Evolutionary conservation across 768 basidiomycete species (phyloP).

Genomic region (Stropharia rugosoannulata): DNA sequence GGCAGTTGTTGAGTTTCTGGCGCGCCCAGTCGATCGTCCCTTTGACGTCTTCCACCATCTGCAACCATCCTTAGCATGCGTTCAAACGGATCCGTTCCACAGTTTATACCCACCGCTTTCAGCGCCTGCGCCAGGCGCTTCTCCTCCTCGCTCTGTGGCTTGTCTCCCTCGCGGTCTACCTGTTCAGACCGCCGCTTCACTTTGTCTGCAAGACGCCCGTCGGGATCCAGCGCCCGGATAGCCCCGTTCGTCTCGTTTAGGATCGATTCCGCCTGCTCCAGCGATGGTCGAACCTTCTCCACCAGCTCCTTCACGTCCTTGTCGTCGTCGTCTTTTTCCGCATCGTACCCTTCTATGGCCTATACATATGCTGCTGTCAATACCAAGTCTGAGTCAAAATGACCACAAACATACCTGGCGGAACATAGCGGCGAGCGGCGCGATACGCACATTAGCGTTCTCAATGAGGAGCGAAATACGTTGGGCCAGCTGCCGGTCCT

Average conservation of each 20-base stretch:
- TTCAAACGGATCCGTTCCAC: neutral
- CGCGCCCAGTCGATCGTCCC: constrained; percentile 38
- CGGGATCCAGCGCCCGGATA: constrained; percentile 36
- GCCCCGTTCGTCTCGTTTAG: constrained; percentile 37
- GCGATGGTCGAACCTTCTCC: constrained; percentile 32
- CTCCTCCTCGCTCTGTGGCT: constrained; percentile 33
- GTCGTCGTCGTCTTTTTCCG: constrained; percentile 30
- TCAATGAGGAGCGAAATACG: constrained; percentile 35
- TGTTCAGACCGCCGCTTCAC: constrained; percentile 33
- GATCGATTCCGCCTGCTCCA: constrained; percentile 36
- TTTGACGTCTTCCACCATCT: constrained; percentile 35
- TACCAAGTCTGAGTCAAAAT: neutral
- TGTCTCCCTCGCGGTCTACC: too few species aligned
- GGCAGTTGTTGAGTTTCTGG: constrained; percentile 34
- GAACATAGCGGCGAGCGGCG: constrained; percentile 33
- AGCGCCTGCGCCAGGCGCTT: constrained; percentile 36
- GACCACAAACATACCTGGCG: constrained; percentile 26
- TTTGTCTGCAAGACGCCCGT: constrained; percentile 30
- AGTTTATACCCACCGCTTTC: constrained; percentile 26
- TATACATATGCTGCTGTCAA: constrained; percentile 4
- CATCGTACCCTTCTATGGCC: constrained; percentile 34
- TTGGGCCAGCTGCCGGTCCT: constrained; percentile 28
- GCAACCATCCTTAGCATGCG: neutral
- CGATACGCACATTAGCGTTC: constrained; percentile 27
- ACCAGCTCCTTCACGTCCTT: constrained; percentile 33